These are phyloP conservation scores for Cryptococcus hybrid DNA, from an alignment of 1,284 basidiomycete species.

Conservation along the genomic window DNA sequence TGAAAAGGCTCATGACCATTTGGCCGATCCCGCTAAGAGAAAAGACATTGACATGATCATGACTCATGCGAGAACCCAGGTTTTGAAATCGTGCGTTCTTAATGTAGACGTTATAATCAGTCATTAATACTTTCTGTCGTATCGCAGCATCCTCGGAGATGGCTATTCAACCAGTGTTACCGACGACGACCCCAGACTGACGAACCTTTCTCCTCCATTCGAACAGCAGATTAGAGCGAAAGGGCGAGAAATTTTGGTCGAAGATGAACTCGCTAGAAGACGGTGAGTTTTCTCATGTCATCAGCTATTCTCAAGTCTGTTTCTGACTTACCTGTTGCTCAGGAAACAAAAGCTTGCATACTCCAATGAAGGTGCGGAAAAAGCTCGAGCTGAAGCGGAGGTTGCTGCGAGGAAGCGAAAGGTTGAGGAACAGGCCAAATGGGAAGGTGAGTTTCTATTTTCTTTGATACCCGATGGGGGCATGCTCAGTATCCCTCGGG, in stretches of 20 bases:
- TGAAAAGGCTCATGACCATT: constrained; percentile 53
- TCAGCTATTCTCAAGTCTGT: neutral
- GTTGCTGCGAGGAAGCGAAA: constrained; percentile 51
- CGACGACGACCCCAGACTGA: constrained; percentile 50
- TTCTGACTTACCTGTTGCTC: constrained; percentile 1
- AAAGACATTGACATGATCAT: constrained; percentile 50
- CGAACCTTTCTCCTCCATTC: constrained; percentile 48
- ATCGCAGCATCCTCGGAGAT: constrained; percentile 30
- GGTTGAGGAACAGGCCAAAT: constrained; percentile 53
- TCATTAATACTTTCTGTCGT: neutral
- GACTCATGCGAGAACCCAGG: constrained; percentile 41
- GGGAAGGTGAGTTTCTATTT: constrained; percentile 52
- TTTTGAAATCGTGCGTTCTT: constrained; percentile 44
- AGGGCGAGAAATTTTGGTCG: constrained; percentile 57
- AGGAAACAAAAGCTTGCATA: constrained; percentile 53
- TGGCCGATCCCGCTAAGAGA: constrained; percentile 39
- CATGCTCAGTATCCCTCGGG: constrained; percentile 6
- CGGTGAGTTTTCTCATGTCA: constrained; percentile 42
- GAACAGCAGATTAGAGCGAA: constrained; percentile 53
- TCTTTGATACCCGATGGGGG: neutral
- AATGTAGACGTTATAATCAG: neutral
- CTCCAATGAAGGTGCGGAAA: constrained; percentile 58
- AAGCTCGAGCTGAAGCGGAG: constrained; percentile 53
- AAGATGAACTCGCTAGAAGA: constrained; percentile 56
- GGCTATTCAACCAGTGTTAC: constrained; percentile 45